Evolutionary conservation across 768 basidiomycete genomes (phyloP), one percentile per base, ranked within the genome.

Genomic region (Tylopilus rubrobrunneus): DNA sequence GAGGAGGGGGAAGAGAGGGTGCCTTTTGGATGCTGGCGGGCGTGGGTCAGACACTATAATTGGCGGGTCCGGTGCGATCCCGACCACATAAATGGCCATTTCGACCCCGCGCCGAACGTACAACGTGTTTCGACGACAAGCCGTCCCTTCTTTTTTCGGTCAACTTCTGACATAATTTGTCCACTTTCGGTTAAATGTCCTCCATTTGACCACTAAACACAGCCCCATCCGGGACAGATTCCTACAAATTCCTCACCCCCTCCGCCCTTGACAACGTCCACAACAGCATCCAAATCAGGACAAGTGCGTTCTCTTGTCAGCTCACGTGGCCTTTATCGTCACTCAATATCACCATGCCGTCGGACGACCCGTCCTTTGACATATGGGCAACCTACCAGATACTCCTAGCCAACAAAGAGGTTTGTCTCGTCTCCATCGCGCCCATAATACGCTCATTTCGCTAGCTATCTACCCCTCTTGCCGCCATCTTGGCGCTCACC

Each of bases 401-500:
- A 53, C 80, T 85, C 53, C 76, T 92, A 49, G 68, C 76, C 45
- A 71, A 93, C 71, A 79, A 85, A 37, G 69, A 89, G 71, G 92
- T 90, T 62, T 59, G 79, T 71, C 19, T 15, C 21, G 44, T 42
- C n/a, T 5, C 14, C 51, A 7, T 0, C n/a, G 5, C 0, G 17
- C 12, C 12, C 4, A 12, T 23, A 17, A 1, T 15, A 17, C 4
- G 3, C 42, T 41, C 36, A 49, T n/a, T 39, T 36, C 3, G 3
- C 4, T 42, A 92, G 89, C 81, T 90, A 51, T 85, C 89, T 0
- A 79, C 83, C 5, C 94, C 94, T 9, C 76, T 96, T 21, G 95
- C 93, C 19, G 95, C 95, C 15, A 92, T 98, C 52, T 76, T 90
- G 21, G 82, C 92, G 12, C 76, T 97, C 45, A 87, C 92, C 3